phyloP scores from a whole-genome alignment of 2,329 filamentous ascomycete genomes.

The Epichloe coenophiala region DNA sequence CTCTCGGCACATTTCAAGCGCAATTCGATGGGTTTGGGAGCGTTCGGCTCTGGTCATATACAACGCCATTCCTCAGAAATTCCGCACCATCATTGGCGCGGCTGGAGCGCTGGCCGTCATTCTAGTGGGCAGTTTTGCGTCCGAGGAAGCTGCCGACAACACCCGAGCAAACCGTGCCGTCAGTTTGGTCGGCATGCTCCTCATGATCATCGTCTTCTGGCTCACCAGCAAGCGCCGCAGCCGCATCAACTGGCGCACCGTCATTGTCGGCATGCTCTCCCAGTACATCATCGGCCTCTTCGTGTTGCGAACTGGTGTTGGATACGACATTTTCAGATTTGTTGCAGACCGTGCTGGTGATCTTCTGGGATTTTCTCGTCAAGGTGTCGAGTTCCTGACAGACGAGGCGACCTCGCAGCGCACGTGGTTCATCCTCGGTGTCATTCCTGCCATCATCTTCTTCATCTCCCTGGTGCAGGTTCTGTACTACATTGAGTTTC shows the following conservation, averaged over 20 bases:
- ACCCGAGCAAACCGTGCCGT: conserved; percentile 68
- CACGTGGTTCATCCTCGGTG: conserved; percentile 59
- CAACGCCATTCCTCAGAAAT: conserved; percentile 49
- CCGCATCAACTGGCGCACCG: conserved; percentile 57
- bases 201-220: conserved; percentile 58
- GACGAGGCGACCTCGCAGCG: conserved; percentile 28
- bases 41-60: conserved; percentile 47
- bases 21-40: conserved; percentile 55
- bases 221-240: conserved; percentile 56
- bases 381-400: conserved; percentile 60
- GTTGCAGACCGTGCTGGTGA: conserved; percentile 61
- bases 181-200: conserved; percentile 62
- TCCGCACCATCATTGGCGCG: conserved; percentile 51
- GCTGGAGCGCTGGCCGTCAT: conserved; percentile 55
- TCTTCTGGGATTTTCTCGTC: conserved; percentile 60
- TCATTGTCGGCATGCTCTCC: conserved; percentile 76
- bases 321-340: conserved; percentile 87
- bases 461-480: conserved; percentile 88
- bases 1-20: conserved; percentile 49
- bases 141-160: conserved; percentile 59
- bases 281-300: conserved; percentile 86
- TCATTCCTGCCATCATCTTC: conserved; percentile 90
- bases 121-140: conserved; percentile 64
- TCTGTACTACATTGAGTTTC: conserved; percentile 62
- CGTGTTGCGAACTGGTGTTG: conserved; percentile 65